Evolutionary conservation across 352 stramenopile species (phyloP), one percentile per base, ranked within the genome.

Genomic region (Phytophthora citrophthora): DNA sequence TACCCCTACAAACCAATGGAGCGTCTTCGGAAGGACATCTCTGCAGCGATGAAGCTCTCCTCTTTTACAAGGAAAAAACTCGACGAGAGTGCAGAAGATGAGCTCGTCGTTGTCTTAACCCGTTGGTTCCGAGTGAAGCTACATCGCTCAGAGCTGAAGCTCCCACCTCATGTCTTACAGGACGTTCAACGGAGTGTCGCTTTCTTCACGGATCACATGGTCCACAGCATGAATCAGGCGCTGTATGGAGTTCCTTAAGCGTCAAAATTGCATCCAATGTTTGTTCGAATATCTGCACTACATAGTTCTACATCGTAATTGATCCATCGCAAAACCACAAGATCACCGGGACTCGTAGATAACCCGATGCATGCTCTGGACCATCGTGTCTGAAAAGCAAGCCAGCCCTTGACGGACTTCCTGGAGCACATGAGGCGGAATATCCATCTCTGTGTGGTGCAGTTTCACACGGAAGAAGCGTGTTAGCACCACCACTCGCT

Each of bases 311-410:
- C 54, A 70, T 51, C 40, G 58, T 54, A 36, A 36, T 45, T 46
- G 43, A 34, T 60, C 43, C 16, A 29, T 23, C 38, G 18, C 10
- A 44, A 26, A 26, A 51, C 39, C 20, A 53, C 16, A 8, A 41
- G 40, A 50, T 58, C 61, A 65, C 23, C 45, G 54, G 26, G 58
- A 56, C 31, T 77, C 65, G 32, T 70, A 78, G 23, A 78, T 78
- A 34, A 72, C 61, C 15, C 70, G 65, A 34, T 75, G 71, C 66
- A 79, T 79, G 39, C 62, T 79, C 23, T 73, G 65, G 43, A 74
- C 67, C 71, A 79, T 79, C 5, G 67, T 68, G 41, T 79, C 71
- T 2, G 62, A 74, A 52, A 76, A 79, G 38, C 67, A 71, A 10
- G 66, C 62, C 11, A 76, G 32, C 0, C 71, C 71, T 26, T 79